Evolutionary conservation across 257 asterid species (phyloP), one percentile per base, ranked within the genome.

Genomic region (Ocimum tenuiflorum): DNA sequence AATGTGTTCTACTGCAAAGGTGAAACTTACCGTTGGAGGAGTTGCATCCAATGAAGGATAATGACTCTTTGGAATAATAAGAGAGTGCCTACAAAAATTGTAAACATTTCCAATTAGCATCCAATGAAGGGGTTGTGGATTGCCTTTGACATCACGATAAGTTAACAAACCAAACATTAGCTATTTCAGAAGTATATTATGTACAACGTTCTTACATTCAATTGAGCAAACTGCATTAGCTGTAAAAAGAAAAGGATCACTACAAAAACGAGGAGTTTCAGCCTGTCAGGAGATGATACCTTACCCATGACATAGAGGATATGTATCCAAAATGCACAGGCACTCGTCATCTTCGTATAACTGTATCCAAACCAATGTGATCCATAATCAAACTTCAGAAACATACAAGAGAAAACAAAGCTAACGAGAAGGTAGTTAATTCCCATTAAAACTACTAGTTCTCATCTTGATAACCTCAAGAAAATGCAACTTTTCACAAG

Each of bases 221-320:
- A 61, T 12, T 4, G 46, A 10, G 38, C 54, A 47, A 12, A 47
- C 35, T 35, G 24, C 39, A 19, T 20, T 51, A 38, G 50, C 22
- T 27, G 31, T 27, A 2, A 27, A 27, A 4, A 27, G 46, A 72
- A 60, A 56, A 51, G 49, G 59, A 73, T 48, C 9, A 45, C 48
- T 23, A 67, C 78, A 63, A 55, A 14, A 20, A 68, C 8, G 55
- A 66, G 68, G 72, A 43, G 77, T 55, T 66, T 43, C 19, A 45
- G 18, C 9, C 22, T 9, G 29, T 47, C 23, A 60, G 6, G 69
- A 81, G 73, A 80, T 71, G 87, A 86, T 89, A 86, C 95, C 97
- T 94, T 94, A 94, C 99, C 99, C 99, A 83, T 67, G 82, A 76
- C 90, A 80, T 81, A 94, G 67, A 43, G 99, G 99, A 80, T 82